Evolutionary conservation across 169 alveolate genomes (phyloP), one percentile per base, ranked within the genome.

Genomic region (Plasmodium cynomolgi): DNA sequence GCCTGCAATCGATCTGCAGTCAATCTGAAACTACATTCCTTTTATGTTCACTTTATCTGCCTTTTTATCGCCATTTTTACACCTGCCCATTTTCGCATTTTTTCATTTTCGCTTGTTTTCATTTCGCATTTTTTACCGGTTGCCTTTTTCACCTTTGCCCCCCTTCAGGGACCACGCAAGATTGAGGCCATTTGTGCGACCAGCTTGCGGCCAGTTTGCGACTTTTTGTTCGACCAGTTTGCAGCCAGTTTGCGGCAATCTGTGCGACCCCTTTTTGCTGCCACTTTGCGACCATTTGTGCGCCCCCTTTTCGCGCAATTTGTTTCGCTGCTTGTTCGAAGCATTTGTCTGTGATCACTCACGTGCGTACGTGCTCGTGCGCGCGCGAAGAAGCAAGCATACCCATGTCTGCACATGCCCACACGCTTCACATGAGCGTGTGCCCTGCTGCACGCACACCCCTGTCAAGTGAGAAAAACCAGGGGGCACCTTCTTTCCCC

Each of bases 321-420:
- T 17, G 15, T 9, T 29, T 23, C 6, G 13, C 77, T 15, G 37
- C n/a, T 23, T 9, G 15, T 68, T 68, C n/a, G 39, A 23, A 68
- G 37, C 77, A 68, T 29, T 81, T 81, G 77, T 81, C 33, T 50
- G 86, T 41, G 62, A 47, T 47, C 56, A 81, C 20, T 26, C 37
- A 26, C 37, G 26, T 47, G 39, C 39, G 34, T 37, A 29, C 13
- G 29, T 79, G 50, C 23, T 39, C 50, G 68, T 37, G 34, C 34
- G 82, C 41, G 33, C 33, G 77, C 37, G 77, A 23, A 23, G 11
- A 13, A 26, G n/a, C 37, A 68, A 17, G 77, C 37, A 23, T 23
- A 68, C 15, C 11, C 37, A 68, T 68, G 77, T 23, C 37, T 68
- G 37, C 15, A 23, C 37, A 29, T 68, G 29, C 23, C 33, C 23